Conservation (phyloP, 768 basidiomycete genomes). For the Suillus brevipes region DNA sequence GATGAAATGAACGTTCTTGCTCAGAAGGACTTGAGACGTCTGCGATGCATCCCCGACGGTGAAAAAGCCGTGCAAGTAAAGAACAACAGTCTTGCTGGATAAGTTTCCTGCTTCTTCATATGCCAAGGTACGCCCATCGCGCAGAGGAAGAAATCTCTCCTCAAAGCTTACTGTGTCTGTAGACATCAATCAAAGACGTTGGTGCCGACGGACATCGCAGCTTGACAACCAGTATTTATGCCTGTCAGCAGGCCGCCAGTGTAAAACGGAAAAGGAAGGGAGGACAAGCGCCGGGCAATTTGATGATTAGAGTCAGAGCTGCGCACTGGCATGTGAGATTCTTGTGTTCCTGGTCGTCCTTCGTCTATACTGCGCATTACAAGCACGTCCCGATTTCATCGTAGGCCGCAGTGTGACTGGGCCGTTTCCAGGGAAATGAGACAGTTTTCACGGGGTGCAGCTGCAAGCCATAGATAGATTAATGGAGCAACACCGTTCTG, state of each 20-base stretch:
- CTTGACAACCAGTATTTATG: not conserved
- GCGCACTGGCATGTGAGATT: not conserved
- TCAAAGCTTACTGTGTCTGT: not conserved
- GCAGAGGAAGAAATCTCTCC: slow-evolving; percentile 22
- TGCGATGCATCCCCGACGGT: slow-evolving; percentile 44
- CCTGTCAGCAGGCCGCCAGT: not conserved
- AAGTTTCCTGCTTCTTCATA: slow-evolving; percentile 55
- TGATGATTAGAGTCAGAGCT: not conserved
- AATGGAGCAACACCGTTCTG: not conserved
- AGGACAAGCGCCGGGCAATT: not conserved
- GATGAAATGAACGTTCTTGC: slow-evolving; percentile 45
- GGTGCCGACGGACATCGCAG: no score
- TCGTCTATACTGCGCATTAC: not conserved
- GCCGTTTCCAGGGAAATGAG: not conserved
- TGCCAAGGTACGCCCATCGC: slow-evolving; percentile 48
- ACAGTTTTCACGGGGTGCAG: not conserved
- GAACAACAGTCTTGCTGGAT: slow-evolving; percentile 46
- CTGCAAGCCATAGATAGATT: not conserved
- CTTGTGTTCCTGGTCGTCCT: not conserved
- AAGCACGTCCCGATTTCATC: not conserved
- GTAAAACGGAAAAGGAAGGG: not conserved
- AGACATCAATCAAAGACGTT: not conserved
- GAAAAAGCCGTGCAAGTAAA: slow-evolving; percentile 60
- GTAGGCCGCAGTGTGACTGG: not conserved
- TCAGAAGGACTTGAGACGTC: slow-evolving; percentile 35